Evolutionary conservation across 169 alveolate genomes (phyloP), one percentile per base, ranked within the genome.

Genomic region (Theileria sp.): DNA sequence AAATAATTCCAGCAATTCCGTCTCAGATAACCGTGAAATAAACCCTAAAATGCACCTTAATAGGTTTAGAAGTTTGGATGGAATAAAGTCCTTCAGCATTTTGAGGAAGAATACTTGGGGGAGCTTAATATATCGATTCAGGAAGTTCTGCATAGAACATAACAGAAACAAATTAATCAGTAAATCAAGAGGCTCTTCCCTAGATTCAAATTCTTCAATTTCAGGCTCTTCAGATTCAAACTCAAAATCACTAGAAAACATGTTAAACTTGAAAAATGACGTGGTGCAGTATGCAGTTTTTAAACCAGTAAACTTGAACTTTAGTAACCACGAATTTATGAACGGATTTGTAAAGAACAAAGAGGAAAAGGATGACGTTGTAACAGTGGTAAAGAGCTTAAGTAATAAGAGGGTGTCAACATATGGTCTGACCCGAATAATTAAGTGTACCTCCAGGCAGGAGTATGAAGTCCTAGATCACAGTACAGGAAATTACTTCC

Each of bases 391-490:
- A 26, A 64, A 64, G 72, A 64, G 72, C 72, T 26, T 21, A 19
- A 64, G 25, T 30, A 21, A 21, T 64, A 15, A 64, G 54, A 32
- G 25, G 49, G 75, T 80, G 5, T 28, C 75, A 17, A 78, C 74
- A 28, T 85, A 85, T 44, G 83, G 83, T 12, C 79, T 85, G 23
- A 56, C 75, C n/a, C 54, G 91, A 9, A 77, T 85, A 8, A 61
- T 56, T 38, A 36, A 36, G 15, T 76, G 74, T 8, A 62, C 66
- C 32, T 7, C 38, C 0, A 4, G 66, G 10, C 91, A 79, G 70
- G 87, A 68, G 25, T 85, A 85, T 44, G 87, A 85, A 23, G 79
- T 86, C 32, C 64, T 85, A n/a, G 91, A 85, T 17, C 79, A 79
- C 76, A 80, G 58, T 12, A 85, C 74, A 19, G 87, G 87, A 0